Percentiles rank a stretch among this genome's conserved stretches.
Conservation (phyloP, 352 stramenopile species). For the Thraustochytrium sp. region DNA sequence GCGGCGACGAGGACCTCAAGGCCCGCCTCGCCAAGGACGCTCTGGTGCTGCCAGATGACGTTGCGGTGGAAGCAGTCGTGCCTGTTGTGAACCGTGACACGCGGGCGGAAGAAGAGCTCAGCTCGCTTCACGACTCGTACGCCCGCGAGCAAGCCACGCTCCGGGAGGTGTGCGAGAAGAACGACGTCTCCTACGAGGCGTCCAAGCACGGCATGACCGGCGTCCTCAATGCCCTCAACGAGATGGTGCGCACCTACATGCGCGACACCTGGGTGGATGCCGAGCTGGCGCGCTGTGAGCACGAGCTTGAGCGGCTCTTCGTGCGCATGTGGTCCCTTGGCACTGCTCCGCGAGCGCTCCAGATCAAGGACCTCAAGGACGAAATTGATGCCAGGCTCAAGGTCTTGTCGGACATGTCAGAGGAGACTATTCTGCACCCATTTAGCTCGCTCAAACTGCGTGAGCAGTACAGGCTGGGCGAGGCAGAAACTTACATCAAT, state of each 20-base stretch:
- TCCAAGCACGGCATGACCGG: slow-evolving; percentile 47
- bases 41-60: slow-evolving; percentile 55
- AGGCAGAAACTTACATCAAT: not conserved
- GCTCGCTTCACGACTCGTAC: not conserved
- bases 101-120: slow-evolving; percentile 52
- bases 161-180: not conserved
- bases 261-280: slow-evolving; percentile 47
- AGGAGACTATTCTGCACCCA: not conserved
- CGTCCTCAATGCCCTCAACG: slow-evolving; percentile 49
- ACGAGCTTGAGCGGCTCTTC: not conserved
- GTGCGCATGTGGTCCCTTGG: not conserved
- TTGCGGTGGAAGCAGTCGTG: too few species aligned
- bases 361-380: not conserved
- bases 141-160: not conserved
- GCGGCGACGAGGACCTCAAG: too few species aligned
- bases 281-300: not conserved
- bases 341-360: not conserved
- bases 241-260: slow-evolving; percentile 52
- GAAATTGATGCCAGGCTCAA: not conserved
- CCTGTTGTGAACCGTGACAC: too few species aligned
- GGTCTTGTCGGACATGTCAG: not conserved
- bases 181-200: not conserved
- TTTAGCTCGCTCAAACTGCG: not conserved
- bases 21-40: slow-evolving; percentile 50
- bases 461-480: not conserved